Evolutionary conservation across 1,139 yeast species (phyloP), one percentile per base, ranked within the genome.

Genomic region (Geotrichum europaeum): DNA sequence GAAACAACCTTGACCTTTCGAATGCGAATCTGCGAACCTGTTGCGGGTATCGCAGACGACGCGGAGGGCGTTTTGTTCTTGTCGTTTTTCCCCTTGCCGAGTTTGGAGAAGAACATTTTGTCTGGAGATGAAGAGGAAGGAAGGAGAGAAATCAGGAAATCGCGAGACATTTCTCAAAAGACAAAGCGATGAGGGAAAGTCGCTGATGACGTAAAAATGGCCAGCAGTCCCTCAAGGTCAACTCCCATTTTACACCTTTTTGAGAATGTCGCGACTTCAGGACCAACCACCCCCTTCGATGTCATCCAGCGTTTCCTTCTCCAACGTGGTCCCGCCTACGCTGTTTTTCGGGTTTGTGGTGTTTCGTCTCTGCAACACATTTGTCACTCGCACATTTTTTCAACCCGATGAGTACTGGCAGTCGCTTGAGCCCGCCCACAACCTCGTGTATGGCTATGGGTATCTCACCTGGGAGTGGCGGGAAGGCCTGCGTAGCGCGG

Each of bases 401-500:
- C 99, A 95, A 72, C 95, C 99, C 0, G 99, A 95, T 73, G 99
- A 95, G 73, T 95, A 80, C 75, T 95, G 87, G 84, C 99, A 95
- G 73, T 79, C 94, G 0, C 76, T 95, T 53, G 99, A 95, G 70
- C 97, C 97, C 0, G 99, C 99, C 0, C 96, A 92, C 72, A 64
- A 70, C 12, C 75, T 79, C 32, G 86, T 86, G 0, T 91, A 80
- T 72, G 94, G 95, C 0, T 87, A 85, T 64, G 99, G 99, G 0
- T 84, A 85, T 68, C 71, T 85, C 55, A 91, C 99, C 0, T 95
- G 99, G 99, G 99, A 95, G 73, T 95, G 99, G 99, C 70, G 76
- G 45, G 78, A 80, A 57, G 86, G 84, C 1, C 75, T 95, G 10
- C 75, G 99, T 63, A 87, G 96, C 18, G 85, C 89, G 51, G 74